These are phyloP conservation scores for Xylariaceae sp. DNA, from an alignment of 2,329 filamentous ascomycete species.

Conservation along the genomic window DNA sequence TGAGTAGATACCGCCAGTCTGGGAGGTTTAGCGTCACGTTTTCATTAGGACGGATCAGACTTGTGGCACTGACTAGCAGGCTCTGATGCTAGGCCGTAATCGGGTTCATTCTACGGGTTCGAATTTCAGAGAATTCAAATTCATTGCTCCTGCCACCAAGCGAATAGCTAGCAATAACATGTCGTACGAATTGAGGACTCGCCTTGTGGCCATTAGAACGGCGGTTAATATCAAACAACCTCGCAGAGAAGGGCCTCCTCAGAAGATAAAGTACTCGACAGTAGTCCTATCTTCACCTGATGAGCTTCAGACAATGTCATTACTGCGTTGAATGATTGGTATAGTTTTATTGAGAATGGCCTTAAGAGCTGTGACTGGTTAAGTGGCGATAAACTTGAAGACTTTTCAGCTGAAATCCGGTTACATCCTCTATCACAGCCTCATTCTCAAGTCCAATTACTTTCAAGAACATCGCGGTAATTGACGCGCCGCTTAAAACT, in stretches of 20 bases:
- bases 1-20: background rate
- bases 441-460: background rate
- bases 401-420: background rate
- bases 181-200: constrained; percentile 10
- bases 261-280: too few species aligned
- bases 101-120: background rate
- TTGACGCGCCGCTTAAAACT: too few species aligned
- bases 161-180: constrained; percentile 7
- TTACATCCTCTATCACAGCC: background rate
- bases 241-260: background rate
- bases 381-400: background rate
- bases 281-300: too few species aligned
- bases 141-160: background rate
- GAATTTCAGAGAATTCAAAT: background rate
- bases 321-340: too few species aligned
- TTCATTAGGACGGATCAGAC: background rate
- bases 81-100: background rate
- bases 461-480: too few species aligned
- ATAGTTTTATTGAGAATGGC: too few species aligned
- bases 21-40: constrained; percentile 1
- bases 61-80: background rate
- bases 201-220: constrained; percentile 13
- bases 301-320: too few species aligned
- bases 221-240: constrained; percentile 8
- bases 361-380: too few species aligned